Base-by-base conservation (phyloP, 139 green algal genomes). In the Chlorella sp. region DNA sequence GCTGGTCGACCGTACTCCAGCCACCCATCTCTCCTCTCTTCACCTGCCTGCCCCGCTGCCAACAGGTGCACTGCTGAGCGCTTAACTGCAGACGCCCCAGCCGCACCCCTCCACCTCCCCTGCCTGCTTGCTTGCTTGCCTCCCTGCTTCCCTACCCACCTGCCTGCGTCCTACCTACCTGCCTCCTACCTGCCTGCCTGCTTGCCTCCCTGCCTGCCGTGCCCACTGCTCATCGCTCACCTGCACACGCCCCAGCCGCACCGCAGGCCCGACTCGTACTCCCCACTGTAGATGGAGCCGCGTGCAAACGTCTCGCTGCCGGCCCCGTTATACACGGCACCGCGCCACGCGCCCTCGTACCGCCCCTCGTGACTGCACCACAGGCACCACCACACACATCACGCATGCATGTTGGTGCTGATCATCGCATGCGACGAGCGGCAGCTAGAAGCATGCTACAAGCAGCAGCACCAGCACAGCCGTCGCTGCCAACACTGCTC, bases 271-370 rank as follows among this genome's bases (percentile, higher is more conserved):
- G 36, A 77, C 3, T 35, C 62, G 69, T 82, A 85, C 63, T 76
- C 65, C 2, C 85, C 85, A 72, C 77, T 76, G 74, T 90, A 90
- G 22, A 80, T 90, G 62, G 75, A 84, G 49, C 87, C 87, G 67
- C 82, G 81, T 31, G 84, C 80, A 62, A 90, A 92, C 2, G 85
- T 90, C 80, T 92, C 87, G 24, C 69, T 83, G 62, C 87, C 87
- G 1, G 70, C 66, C 32, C 85, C 87, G 5, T 84, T 78, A 71
- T 92, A 92, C 61, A 88, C 71, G 0, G 85, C 85, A 23, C 69
- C 76, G 20, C 49, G 31, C 87, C 87, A 92, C 33, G 82, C 35
- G 20, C 87, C 87, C 66, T 78, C 73, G 35, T 78, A 77, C 14
- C 82, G 73, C 35, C 83, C 83, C 80, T 88, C 77, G 62, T 84